Conservation (phyloP, 768 basidiomycete species). For the Hirschioporus abietinus region DNA sequence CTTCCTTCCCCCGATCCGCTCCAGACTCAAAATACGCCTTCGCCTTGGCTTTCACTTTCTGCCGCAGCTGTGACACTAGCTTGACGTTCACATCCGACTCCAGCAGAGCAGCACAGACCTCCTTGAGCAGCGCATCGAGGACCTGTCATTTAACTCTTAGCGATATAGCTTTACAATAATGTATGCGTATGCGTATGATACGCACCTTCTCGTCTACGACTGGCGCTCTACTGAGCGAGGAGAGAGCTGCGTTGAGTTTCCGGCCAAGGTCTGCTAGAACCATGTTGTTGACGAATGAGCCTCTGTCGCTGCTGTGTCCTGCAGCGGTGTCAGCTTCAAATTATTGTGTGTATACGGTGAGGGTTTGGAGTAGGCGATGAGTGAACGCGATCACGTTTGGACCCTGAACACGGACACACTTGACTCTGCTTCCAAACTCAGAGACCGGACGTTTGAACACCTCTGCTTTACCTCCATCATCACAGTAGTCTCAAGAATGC, state of each 20-base stretch:
- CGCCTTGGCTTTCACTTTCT: constrained; percentile 88
- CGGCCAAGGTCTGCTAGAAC: constrained; percentile 94
- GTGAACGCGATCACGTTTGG: not conserved
- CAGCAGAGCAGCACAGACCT: constrained; percentile 88
- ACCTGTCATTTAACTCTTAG: constrained; percentile 43
- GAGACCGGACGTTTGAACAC: not conserved
- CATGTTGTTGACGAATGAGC: constrained; percentile 43
- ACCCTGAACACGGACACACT: not conserved
- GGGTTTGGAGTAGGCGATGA: not conserved
- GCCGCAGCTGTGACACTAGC: constrained; percentile 79
- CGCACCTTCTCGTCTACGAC: constrained; percentile 88
- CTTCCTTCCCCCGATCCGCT: constrained; percentile 70
- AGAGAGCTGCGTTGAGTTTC: constrained; percentile 89
- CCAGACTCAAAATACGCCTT: constrained; percentile 69
- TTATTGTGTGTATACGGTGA: not conserved
- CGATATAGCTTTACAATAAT: constrained; percentile 12
- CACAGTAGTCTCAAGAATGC: constrained; percentile 37
- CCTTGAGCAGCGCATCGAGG: constrained; percentile 90
- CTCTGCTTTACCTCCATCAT: not conserved
- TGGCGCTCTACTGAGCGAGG: constrained; percentile 79
- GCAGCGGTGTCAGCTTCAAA: not conserved
- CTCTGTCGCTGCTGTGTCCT: not conserved
- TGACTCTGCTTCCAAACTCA: not conserved
- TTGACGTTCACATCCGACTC: constrained; percentile 99
- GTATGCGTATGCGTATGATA: constrained; percentile 12